Percentiles rank a stretch among this genome's conserved stretches.
Evolutionary conservation across 352 stramenopile genomes (phyloP).

Genomic region (Phytophthora pseudosyringae): DNA sequence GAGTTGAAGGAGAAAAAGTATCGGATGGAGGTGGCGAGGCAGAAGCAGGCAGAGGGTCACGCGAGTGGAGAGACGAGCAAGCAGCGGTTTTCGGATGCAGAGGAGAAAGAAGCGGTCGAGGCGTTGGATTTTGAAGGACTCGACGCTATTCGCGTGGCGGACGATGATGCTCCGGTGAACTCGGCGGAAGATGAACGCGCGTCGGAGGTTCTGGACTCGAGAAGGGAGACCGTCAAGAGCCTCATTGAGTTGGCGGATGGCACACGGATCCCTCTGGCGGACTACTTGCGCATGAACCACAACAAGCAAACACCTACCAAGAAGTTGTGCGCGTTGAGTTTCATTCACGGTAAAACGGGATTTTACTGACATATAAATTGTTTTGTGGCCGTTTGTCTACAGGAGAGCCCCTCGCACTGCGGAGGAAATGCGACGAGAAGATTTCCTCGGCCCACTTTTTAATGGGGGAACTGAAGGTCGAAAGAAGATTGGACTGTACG

Average conservation of each 20-base stretch:
- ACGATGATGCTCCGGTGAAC: conserved; percentile 34
- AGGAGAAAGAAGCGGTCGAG: conserved; percentile 19
- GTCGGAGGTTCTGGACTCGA: conserved; percentile 42
- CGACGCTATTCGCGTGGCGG: conserved; percentile 33
- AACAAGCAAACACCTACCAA: conserved; percentile 39
- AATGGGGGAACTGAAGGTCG: conserved; percentile 55
- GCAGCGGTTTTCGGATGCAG: conserved; percentile 28
- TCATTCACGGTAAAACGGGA: not conserved
- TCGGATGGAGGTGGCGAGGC: conserved; percentile 55
- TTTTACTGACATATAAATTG: conserved; percentile 7
- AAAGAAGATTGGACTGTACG: conserved; percentile 66
- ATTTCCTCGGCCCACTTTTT: conserved; percentile 73
- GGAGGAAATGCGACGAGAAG: conserved; percentile 62
- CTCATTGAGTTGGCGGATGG: conserved; percentile 70
- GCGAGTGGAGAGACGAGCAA: conserved; percentile 3
- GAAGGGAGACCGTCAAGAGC: conserved; percentile 43
- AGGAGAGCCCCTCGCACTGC: conserved; percentile 47
- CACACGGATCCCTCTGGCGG: conserved; percentile 57
- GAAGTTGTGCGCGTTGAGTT: conserved; percentile 54
- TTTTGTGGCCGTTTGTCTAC: not conserved
- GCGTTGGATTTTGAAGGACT: conserved; percentile 40
- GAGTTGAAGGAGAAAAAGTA: conserved; percentile 68
- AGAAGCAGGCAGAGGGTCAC: conserved; percentile 38
- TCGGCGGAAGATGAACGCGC: conserved; percentile 31
- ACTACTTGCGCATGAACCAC: conserved; percentile 69